Base-by-base conservation (phyloP, 2,329 filamentous ascomycete genomes). In the Penicillium vulpinum region DNA sequence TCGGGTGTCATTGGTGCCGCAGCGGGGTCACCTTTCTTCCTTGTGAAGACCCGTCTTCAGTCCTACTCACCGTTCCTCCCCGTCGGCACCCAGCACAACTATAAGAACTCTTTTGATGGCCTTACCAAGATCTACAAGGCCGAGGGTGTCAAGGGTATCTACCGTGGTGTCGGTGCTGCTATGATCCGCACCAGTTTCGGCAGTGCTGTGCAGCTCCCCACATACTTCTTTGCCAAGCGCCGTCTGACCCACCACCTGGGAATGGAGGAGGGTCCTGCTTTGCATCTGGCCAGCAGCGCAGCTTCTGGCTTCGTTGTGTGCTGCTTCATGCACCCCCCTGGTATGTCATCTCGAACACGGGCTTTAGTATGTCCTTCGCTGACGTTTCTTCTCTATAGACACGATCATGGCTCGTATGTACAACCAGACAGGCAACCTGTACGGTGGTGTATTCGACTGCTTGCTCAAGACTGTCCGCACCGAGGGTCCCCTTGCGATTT, bases 351-450 rank as follows among this genome's bases (percentile, higher is more conserved):
- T 33, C 11, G 16, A 26, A 16, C 11, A 48, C 6, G 3, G 3
- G 9, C 11, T 39, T n/a, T n/a, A n/a, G 10, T 24, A 31, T 13
- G 21, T 33, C 11, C 40, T 24, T 46, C 15, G 38, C 58, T 62
- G 45, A 56, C 35, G n/a, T 44, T 29, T 11, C 16, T 40, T 21
- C 11, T 47, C 31, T 54, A 45, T 59, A 84, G 94, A 99, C 75
- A 99, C 94, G 5, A 90, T 99, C 77, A 99, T 99, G 94, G 94
- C 91, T 60, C 89, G 94, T 61, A 88, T 99, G 81, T 99, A 99
- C 82, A 99, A 99, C 80, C 94, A 99, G 75, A 96, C 92, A 60
- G 94, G 94, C 51, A 96, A 97, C 73, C 83, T 99, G n/a, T 99
- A 99, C 81, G 88, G 84, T 65, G 90, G 92, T 57, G 91, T 95